Conservation (phyloP, 2,329 filamentous ascomycete species). For the Fusarium tjaetaba region DNA sequence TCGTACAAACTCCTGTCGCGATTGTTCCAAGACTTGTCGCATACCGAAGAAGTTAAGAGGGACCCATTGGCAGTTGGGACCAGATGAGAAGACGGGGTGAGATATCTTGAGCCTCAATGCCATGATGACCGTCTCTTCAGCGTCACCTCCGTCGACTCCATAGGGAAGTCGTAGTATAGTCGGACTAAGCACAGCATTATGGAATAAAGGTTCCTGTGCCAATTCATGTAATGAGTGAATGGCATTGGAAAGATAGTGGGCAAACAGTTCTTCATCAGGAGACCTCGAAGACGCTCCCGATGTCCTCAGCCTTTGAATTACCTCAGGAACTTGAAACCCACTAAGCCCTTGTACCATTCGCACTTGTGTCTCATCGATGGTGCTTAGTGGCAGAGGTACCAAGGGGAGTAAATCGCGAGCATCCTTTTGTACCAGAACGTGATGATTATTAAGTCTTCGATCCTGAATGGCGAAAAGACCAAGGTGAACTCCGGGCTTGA, state of each 20-base stretch:
- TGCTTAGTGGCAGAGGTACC: conserved; percentile 60
- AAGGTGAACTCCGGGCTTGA: conserved; percentile 64
- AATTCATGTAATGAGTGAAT: conserved; percentile 53
- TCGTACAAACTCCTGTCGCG: conserved; percentile 68
- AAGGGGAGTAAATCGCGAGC: conserved; percentile 70
- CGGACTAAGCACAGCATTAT: conserved; percentile 56
- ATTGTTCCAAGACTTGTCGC: conserved; percentile 69
- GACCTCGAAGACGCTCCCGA: conserved; percentile 41
- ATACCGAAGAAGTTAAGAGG: conserved; percentile 73
- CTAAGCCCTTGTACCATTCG: conserved; percentile 63
- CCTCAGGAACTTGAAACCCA: conserved; percentile 50
- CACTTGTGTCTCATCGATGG: conserved; percentile 63
- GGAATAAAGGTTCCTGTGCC: conserved; percentile 56
- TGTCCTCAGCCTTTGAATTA: conserved; percentile 48
- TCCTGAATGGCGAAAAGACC: conserved; percentile 67
- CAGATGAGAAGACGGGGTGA: conserved; percentile 63
- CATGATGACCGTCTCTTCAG: conserved; percentile 55
- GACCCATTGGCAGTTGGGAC: conserved; percentile 65
- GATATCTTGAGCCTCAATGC: conserved; percentile 69
- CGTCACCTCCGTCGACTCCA: conserved; percentile 16
- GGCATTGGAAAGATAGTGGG: conserved; percentile 54
- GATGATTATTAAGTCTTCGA: conserved; percentile 63
- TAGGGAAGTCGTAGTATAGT: conserved; percentile 56
- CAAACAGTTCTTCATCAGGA: conserved; percentile 55
- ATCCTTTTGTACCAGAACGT: conserved; percentile 67